Percentiles rank a stretch among this genome's conserved stretches.
phyloP scores from a whole-genome alignment of 192 early-diverging fungal genomes.

The Helicostylum pulchrum region DNA sequence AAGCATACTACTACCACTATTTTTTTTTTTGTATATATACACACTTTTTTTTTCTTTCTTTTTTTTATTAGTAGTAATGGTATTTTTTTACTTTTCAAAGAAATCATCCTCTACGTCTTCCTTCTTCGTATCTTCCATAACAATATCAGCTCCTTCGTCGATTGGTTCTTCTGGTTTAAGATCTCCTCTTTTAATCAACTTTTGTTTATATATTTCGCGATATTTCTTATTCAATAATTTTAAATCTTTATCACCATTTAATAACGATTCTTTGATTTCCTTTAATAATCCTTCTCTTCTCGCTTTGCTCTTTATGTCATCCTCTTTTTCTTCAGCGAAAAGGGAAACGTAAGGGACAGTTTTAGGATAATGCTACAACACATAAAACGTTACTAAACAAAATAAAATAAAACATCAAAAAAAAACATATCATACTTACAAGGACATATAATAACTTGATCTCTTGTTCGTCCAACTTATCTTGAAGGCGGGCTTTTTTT shows the following conservation, averaged over 20 bases:
- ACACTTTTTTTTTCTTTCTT: no score
- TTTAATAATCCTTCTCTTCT: background rate
- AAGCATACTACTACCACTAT: no score
- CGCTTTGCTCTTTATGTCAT: background rate
- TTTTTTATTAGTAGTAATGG: no score
- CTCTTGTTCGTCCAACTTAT: background rate
- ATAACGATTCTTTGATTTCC: background rate
- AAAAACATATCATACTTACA: background rate
- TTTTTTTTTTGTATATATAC: no score
- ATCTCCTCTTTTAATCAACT: background rate
- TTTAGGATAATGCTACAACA: conserved; percentile 8
- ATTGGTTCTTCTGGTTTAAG: background rate
- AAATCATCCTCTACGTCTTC: conserved; percentile 15
- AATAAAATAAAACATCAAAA: background rate
- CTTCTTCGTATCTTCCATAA: background rate
- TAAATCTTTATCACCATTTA: conserved; percentile 4
- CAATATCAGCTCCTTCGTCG: background rate
- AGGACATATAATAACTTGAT: background rate
- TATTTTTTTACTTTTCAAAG: conserved; percentile 9
- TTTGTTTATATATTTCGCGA: conserved; percentile 9
- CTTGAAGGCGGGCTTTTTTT: background rate
- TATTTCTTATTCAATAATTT: conserved; percentile 8
- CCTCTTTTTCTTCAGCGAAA: background rate
- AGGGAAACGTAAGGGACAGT: conserved; percentile 10
- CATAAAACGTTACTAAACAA: background rate